These are phyloP conservation scores for Brassica cretica DNA, from an alignment of 345 rosid genomes.

Conservation along the genomic window DNA sequence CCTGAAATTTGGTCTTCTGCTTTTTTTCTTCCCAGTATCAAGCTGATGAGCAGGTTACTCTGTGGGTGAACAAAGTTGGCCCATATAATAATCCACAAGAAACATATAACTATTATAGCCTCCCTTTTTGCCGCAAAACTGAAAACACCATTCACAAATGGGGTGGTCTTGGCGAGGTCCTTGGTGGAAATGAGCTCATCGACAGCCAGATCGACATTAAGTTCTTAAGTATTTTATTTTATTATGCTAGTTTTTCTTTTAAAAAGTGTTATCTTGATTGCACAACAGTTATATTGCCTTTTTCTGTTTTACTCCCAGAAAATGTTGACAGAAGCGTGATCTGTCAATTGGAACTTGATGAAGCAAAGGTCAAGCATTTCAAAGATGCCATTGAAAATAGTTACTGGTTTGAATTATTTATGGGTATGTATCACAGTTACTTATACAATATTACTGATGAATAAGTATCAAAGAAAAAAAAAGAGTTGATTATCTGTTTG, in stretches of 20 bases:
- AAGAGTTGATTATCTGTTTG: not conserved
- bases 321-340: slow-evolving; percentile 62
- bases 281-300: not conserved
- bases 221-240: slow-evolving; percentile 64
- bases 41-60: slow-evolving; percentile 66
- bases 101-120: slow-evolving; percentile 93
- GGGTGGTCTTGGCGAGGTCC: slow-evolving; percentile 99
- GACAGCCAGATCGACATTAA: slow-evolving; percentile 84
- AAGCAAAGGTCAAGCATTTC: slow-evolving; percentile 72
- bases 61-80: slow-evolving; percentile 98
- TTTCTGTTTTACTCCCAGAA: slow-evolving; percentile 45
- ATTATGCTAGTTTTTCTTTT: not conserved
- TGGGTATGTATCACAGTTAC: slow-evolving; percentile 65
- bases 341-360: slow-evolving; percentile 71
- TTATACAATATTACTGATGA: slow-evolving; percentile 19
- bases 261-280: not conserved
- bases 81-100: slow-evolving; percentile 99
- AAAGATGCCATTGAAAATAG: slow-evolving; percentile 90
- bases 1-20: slow-evolving; percentile 11
- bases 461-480: not conserved
- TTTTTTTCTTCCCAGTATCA: slow-evolving; percentile 57
- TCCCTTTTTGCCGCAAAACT: slow-evolving; percentile 73
- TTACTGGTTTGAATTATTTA: slow-evolving; percentile 93
- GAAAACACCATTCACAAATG: slow-evolving; percentile 67
- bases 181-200: slow-evolving; percentile 97